phyloP scores from a whole-genome alignment of 345 rosid genomes.

The Gossypium stocksii region DNA sequence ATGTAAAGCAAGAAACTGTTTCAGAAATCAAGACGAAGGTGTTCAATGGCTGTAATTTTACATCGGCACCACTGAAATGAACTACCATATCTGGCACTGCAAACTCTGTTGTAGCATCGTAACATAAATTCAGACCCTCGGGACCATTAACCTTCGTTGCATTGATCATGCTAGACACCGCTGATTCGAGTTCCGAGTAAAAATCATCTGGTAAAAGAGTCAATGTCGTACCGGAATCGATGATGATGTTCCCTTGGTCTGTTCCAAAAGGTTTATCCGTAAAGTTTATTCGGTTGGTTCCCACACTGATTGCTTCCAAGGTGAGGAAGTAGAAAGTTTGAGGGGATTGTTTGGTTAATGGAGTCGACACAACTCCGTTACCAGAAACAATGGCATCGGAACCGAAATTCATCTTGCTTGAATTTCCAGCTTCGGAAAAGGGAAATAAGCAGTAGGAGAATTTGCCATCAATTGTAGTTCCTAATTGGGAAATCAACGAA shows the following conservation, averaged over 20 bases:
- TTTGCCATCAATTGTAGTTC: conserved; percentile 36
- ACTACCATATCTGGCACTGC: conserved; percentile 32
- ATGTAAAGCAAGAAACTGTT: conserved; percentile 36
- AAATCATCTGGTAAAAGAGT: conserved; percentile 34
- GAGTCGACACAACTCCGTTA: conserved; percentile 35
- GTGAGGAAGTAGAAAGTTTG: conserved; percentile 39
- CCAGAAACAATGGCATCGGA: conserved; percentile 41
- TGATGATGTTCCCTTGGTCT: conserved; percentile 44
- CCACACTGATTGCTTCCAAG: conserved; percentile 47
- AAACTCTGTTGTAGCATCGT: conserved; percentile 5
- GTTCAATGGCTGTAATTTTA: conserved; percentile 30
- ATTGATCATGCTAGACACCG: conserved; percentile 19
- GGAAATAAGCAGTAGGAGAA: conserved; percentile 67
- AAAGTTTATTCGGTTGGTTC: conserved; percentile 23
- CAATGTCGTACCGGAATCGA: conserved; percentile 62
- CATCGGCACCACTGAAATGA: conserved; percentile 42
- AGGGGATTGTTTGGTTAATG: conserved; percentile 31
- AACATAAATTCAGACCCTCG: conserved; percentile 33
- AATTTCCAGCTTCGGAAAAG: conserved; percentile 12
- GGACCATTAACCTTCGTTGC: conserved; percentile 27
- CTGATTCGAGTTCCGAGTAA: conserved; percentile 20
- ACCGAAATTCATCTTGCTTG: conserved; percentile 57
- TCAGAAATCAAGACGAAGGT: conserved; percentile 29
- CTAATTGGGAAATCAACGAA: conserved; percentile 49
- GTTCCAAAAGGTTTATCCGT: conserved; percentile 19